phyloP scores from a whole-genome alignment of 2,329 filamentous ascomycete species.

The Aspergillus fischeri region DNA sequence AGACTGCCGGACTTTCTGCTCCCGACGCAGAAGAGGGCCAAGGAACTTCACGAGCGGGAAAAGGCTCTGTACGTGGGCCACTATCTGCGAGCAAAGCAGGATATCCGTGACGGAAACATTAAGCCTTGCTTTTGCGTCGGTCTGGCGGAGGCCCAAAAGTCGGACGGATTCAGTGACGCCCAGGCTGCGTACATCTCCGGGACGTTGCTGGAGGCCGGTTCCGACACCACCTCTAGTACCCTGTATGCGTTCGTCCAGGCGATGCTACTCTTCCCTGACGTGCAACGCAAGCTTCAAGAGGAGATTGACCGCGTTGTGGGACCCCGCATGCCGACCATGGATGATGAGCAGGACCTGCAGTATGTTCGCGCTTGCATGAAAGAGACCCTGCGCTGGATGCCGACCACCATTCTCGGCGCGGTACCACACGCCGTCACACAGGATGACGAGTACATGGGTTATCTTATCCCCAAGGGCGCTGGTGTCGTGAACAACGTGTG shows the following conservation, averaged over 20 bases:
- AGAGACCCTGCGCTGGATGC: slow-evolving; percentile 37
- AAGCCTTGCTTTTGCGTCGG: slow-evolving; percentile 27
- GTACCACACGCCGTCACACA: slow-evolving; percentile 47
- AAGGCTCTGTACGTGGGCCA: slow-evolving; percentile 40
- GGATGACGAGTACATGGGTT: slow-evolving; percentile 49
- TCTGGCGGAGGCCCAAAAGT: slow-evolving; percentile 28
- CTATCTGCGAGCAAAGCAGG: slow-evolving; percentile 40
- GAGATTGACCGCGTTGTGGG: slow-evolving; percentile 39
- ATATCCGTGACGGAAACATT: slow-evolving; percentile 24
- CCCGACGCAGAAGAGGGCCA: slow-evolving; percentile 38
- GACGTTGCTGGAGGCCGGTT: slow-evolving; percentile 42
- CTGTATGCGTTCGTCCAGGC: slow-evolving; percentile 49
- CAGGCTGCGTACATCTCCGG: slow-evolving; percentile 31
- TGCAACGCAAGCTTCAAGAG: slow-evolving; percentile 39
- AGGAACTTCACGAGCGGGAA: slow-evolving; percentile 42
- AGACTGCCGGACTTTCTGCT: slow-evolving; percentile 41
- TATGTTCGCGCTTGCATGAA: slow-evolving; percentile 35
- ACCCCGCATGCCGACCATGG: slow-evolving; percentile 28
- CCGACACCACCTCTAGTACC: slow-evolving; percentile 48
- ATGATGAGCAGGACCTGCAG: slow-evolving; percentile 32
- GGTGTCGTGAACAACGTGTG: slow-evolving; percentile 44
- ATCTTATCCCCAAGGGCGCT: slow-evolving; percentile 47
- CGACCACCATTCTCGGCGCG: slow-evolving; percentile 41
- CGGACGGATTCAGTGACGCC: slow-evolving; percentile 29
- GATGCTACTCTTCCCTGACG: slow-evolving; percentile 45